phyloP scores from a whole-genome alignment of 148 eudicot genomes.

The Vaccinium vitisidaea region DNA sequence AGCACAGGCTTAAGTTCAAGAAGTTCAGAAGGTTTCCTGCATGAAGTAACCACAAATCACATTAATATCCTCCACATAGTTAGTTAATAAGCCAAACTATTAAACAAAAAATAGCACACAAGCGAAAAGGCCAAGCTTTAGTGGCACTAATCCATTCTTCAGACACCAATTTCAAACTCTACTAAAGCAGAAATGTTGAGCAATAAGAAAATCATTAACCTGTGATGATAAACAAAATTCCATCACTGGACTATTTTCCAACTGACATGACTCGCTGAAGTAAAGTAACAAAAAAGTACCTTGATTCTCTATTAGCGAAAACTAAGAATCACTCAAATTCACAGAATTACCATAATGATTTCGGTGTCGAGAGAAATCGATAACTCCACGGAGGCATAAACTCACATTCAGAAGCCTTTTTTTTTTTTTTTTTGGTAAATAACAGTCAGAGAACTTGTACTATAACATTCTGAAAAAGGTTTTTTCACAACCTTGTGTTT shows the following conservation, averaged over 20 bases:
- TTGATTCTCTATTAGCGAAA: not conserved
- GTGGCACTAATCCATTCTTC: too few species aligned
- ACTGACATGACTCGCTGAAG: not conserved
- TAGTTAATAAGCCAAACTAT: too few species aligned
- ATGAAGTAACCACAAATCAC: too few species aligned
- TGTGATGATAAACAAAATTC: not conserved
- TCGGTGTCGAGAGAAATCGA: not conserved
- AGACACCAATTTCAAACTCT: not conserved
- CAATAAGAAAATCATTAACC: not conserved
- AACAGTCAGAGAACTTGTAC: not conserved
- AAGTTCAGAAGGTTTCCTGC: too few species aligned
- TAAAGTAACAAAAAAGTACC: not conserved
- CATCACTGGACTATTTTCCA: not conserved
- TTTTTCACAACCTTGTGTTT: not conserved
- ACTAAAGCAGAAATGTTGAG: not conserved
- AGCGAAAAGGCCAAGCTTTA: too few species aligned
- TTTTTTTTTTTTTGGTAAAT: too few species aligned
- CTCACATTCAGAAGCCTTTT: too few species aligned
- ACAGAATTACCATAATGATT: not conserved
- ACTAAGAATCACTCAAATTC: not conserved
- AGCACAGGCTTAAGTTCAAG: too few species aligned
- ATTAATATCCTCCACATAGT: too few species aligned
- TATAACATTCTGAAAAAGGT: too few species aligned
- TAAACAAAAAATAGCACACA: too few species aligned
- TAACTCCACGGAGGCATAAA: not conserved